Conservation (phyloP, 768 basidiomycete species). For the Termitomyces sp. region DNA sequence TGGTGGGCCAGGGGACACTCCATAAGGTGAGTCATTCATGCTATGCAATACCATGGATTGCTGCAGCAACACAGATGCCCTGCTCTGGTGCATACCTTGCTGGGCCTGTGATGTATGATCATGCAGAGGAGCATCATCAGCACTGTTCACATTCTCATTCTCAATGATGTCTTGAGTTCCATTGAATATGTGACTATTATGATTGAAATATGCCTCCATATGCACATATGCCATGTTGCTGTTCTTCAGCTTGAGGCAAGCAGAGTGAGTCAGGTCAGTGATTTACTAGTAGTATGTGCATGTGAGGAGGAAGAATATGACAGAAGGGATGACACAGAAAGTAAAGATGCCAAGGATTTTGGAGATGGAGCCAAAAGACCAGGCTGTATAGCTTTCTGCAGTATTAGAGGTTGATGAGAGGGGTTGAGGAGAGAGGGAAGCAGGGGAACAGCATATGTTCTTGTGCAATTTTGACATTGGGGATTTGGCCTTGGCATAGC, state of each 20-base stretch:
- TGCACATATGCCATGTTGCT: too few species aligned
- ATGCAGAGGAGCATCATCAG: not conserved
- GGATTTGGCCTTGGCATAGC: constrained; percentile 24
- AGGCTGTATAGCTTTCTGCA: constrained; percentile 34
- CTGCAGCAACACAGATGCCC: not conserved
- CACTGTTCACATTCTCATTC: not conserved
- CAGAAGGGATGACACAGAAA: constrained; percentile 32
- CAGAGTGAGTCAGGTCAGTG: constrained; percentile 29
- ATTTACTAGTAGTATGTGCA: constrained; percentile 36
- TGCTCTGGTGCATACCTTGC: not conserved
- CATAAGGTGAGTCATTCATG: constrained; percentile 24
- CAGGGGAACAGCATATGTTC: constrained; percentile 24
- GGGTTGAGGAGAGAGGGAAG: not conserved
- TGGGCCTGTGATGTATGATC: not conserved
- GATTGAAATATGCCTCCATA: constrained; percentile 7
- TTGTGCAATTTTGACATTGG: constrained; percentile 22
- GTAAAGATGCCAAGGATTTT: constrained; percentile 31
- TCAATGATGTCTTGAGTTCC: too few species aligned
- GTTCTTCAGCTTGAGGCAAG: too few species aligned
- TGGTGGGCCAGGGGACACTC: constrained; percentile 22
- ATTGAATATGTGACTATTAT: not conserved
- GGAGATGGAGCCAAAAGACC: constrained; percentile 30
- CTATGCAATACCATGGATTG: constrained; percentile 19
- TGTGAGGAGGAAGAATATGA: constrained; percentile 29
- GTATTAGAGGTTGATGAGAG: not conserved